These are phyloP conservation scores for Filosporella fistucella DNA, from an alignment of 495 filamentous ascomycete species.

Conservation along the genomic window DNA sequence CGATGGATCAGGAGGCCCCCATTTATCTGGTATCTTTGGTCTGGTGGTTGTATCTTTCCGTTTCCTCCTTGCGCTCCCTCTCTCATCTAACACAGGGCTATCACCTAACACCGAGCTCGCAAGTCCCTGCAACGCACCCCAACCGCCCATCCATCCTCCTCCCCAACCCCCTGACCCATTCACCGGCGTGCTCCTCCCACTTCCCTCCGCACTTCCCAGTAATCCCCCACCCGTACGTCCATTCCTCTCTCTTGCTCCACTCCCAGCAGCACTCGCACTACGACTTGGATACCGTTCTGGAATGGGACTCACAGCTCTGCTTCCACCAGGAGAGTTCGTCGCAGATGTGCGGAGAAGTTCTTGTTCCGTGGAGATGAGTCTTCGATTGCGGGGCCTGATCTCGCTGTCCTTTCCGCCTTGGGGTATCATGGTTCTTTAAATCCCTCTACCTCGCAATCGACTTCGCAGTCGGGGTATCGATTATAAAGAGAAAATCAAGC, in stretches of 20 bases:
- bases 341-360: constrained; percentile 19
- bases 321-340: constrained; percentile 11
- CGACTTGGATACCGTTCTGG: constrained; percentile 21
- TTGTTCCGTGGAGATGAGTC: constrained; percentile 15
- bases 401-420: not conserved
- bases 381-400: constrained; percentile 20
- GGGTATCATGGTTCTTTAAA: no score
- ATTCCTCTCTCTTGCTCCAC: constrained; percentile 9
- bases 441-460: not conserved
- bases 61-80: not conserved
- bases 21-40: constrained; percentile 12
- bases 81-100: constrained; percentile 9
- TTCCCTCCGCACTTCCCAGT: constrained; percentile 20
- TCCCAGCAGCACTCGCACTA: constrained; percentile 1
- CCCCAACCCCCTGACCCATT: constrained; percentile 13
- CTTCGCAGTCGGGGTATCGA: no score
- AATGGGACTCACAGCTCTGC: constrained; percentile 22
- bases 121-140: constrained; percentile 27
- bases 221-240: constrained; percentile 21
- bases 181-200: constrained; percentile 6
- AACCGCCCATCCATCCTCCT: constrained; percentile 20
- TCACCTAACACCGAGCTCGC: constrained; percentile 28
- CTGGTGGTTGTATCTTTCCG: constrained; percentile 1
- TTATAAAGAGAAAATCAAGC: no score
- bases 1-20: constrained; percentile 24